Evolutionary conservation across 2,329 filamentous ascomycete genomes (phyloP), one percentile per base, ranked within the genome.

Genomic region (Colletotrichum spinosum): DNA sequence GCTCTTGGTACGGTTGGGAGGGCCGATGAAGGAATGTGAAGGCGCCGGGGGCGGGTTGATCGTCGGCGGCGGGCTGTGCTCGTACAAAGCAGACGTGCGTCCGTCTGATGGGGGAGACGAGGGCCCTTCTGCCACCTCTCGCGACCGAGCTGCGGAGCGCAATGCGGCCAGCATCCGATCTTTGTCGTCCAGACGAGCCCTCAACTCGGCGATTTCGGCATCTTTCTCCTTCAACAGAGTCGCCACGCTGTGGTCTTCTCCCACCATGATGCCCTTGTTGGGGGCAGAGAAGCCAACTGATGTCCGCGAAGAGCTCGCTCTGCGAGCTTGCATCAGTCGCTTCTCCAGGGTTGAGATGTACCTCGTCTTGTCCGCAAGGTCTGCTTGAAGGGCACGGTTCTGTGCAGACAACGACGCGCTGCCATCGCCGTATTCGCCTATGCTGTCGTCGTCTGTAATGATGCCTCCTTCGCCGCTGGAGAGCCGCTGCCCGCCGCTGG

Each of bases 341-440:
- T 97, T 97, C 80, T 99, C 96, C 11, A 99, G 80, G 0, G 96
- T 98, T 35, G 92, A 87, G 71, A 98, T 98, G 77, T 99, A 99
- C 38, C 96, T 91, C 72, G 96, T 98, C 81, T 97, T 97, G 79
- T 99, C 96, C n/a, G 87, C 88, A 51, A 99, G 86, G 76, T 99
- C 96, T n/a, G 94, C 89, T 76, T 97, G 96, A 52, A 99, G 81
- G n/a, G 97, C 92, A 54, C 90, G 88, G 70, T 97, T 94, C 74
- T 97, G 96, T n/a, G 92, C 88, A 48, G 90, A 82, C 53, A 97
- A 79, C 33, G 92, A 93, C 8, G 96, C 96, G 34, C 87, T 91
- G 1, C 94, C 95, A 71, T 97, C 94, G 15, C 92, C 94, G 73
- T 90, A 95, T 72, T 97, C 93, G 55, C 93, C 94, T 12, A 90